Base-by-base conservation (phyloP, 2,329 filamentous ascomycete genomes). In the Neobulgaria alba region DNA sequence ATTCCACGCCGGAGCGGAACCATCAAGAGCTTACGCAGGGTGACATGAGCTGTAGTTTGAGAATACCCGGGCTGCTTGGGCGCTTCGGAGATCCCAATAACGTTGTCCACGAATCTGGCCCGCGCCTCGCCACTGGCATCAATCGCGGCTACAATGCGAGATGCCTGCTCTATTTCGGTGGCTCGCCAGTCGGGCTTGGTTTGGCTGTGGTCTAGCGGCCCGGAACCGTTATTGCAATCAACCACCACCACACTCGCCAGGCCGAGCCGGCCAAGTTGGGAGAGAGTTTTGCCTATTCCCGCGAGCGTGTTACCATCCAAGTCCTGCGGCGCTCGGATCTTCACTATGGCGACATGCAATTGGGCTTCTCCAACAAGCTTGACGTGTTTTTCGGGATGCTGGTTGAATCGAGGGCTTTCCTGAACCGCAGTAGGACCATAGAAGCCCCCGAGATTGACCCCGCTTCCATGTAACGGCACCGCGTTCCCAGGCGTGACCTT, bases 341-440 rank as follows among this genome's bases (percentile, higher is more conserved):
- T 95, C 50, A 95, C 79, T 42, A 98, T 67, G 12, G 92, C 89
- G 43, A 95, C 71, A 61, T 95, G 85, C 14, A 85, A 61, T 23
- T 66, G 68, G 51, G 53, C 37, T 32, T 42, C 47, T 3, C 18
- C 21, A 10, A 33, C 21, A 10, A 37, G 10, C 15, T 45, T 40
- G 7, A 33, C 41, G 17, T 38, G 63, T 43, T 45, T 62, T 51
- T 57, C 47, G 30, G 64, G 50, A 21, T 71, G 66, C 50, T 73
- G 73, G 9, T 68, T 69, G 60, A 83, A 82, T 19, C 77, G 68
- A 0, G 77, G 76, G 43, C 67, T 75, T 30, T 75, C 63, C 41
- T 73, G 71, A 15, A 80, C 71, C 1, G 77, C 72, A 52, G 73
- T 67, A 3, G 73, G 68, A 33, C 69, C 66, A 56, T 82, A 81